Evolutionary conservation across 225 moss, liverwort and hornwort species (phyloP).

Genomic region (Takakia lepidozioides): DNA sequence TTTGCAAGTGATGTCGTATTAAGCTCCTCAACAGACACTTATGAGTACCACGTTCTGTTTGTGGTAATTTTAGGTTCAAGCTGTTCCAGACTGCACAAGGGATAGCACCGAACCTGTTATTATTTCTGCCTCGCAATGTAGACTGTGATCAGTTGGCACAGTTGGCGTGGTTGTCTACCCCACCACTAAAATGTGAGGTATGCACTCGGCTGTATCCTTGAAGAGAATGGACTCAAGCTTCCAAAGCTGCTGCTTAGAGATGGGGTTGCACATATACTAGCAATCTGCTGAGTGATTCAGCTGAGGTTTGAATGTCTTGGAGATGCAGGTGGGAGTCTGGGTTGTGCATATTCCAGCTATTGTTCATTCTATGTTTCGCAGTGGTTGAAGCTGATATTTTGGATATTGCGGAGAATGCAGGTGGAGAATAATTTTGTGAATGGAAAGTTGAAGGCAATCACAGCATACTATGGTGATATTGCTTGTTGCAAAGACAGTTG

Average conservation of each 20-base stretch:
- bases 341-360: no score
- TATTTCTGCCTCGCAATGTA: conserved; percentile 93
- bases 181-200: conserved; percentile 83
- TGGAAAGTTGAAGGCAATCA: conserved; percentile 74
- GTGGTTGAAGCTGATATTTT: neutral
- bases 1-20: no score
- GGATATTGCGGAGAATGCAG: no score
- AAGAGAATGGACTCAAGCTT: no score
- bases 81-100: conserved; percentile 66
- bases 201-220: no score
- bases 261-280: no score
- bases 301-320: no score
- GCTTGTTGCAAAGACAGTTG: conserved; percentile 10
- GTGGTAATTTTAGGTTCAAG: conserved; percentile 36
- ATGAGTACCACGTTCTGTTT: neutral
- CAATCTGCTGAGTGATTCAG: no score
- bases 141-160: conserved; percentile 61
- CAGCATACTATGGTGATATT: conserved; percentile 77
- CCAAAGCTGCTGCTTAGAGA: no score
- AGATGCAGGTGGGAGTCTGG: no score
- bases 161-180: conserved; percentile 64
- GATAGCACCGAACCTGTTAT: conserved; percentile 58
- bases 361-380: no score
- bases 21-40: no score
- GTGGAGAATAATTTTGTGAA: conserved; percentile 80